Evolutionary conservation across 2,329 filamentous ascomycete species (phyloP).

Genomic region (Aspergillus sclerotialis): DNA sequence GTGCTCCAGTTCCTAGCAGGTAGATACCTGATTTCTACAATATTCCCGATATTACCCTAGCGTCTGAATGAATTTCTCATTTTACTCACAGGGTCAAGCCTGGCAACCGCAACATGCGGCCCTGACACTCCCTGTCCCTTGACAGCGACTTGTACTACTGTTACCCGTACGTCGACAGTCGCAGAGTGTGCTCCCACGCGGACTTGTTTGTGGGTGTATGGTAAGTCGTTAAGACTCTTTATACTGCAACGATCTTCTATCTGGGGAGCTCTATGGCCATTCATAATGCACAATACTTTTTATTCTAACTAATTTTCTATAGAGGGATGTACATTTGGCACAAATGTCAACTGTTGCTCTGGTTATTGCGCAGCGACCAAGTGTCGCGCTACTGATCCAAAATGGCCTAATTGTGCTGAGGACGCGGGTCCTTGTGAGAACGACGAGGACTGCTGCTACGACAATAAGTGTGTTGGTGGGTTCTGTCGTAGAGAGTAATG

Average conservation of each 20-base stretch:
- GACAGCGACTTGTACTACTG: constrained; percentile 17
- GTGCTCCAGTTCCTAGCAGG: not conserved
- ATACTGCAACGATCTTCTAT: constrained; percentile 1
- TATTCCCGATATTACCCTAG: too few species aligned
- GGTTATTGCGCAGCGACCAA: constrained; percentile 22
- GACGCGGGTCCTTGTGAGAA: constrained; percentile 17
- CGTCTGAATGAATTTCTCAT: too few species aligned
- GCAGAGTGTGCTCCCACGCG: constrained; percentile 17
- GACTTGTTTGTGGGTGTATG: constrained; percentile 19
- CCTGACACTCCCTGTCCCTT: constrained; percentile 15
- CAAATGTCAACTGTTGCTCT: constrained; percentile 18
- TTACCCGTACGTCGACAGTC: constrained; percentile 15
- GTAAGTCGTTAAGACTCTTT: constrained; percentile 7
- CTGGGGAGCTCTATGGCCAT: not conserved
- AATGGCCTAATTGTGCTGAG: constrained; percentile 22
- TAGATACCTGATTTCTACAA: too few species aligned
- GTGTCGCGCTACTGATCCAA: constrained; percentile 19
- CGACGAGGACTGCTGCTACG: constrained; percentile 23
- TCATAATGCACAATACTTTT: not conserved
- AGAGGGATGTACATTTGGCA: constrained; percentile 15
- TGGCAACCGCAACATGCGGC: too few species aligned
- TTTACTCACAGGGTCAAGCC: not conserved
- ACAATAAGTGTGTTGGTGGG: constrained; percentile 17
- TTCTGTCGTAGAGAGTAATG: constrained; percentile 10
- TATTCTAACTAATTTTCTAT: not conserved